These are phyloP conservation scores for Metroxylon sagu DNA, from an alignment of 176 grass and related monocot species.

Conservation along the genomic window DNA sequence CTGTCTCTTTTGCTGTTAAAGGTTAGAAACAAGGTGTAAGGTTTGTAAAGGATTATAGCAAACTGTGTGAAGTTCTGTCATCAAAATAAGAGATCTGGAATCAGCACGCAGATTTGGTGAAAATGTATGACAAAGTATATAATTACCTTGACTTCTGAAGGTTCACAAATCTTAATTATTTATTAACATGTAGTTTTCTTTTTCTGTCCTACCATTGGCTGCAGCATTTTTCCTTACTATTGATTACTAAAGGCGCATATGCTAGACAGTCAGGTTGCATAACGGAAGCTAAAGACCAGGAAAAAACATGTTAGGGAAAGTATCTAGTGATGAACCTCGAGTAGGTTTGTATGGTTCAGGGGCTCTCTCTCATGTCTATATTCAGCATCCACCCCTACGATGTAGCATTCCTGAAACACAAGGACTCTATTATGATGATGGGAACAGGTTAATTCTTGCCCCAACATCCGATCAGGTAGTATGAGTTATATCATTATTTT, in stretches of 20 bases:
- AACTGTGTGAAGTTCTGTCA: slow-evolving; percentile 13
- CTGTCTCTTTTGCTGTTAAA: slow-evolving; percentile 22
- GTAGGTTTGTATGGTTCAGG: slow-evolving; percentile 47
- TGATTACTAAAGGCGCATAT: slow-evolving; percentile 4
- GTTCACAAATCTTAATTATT: slow-evolving; percentile 15
- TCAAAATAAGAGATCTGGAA: slow-evolving; percentile 16
- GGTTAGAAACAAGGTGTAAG: slow-evolving; percentile 71
- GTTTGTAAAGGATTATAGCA: slow-evolving; percentile 1
- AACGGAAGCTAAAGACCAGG: background rate
- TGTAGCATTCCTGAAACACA: slow-evolving; percentile 73
- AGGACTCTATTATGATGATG: slow-evolving; percentile 85
- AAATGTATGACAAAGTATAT: too few relatives aligned
- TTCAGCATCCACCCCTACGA: slow-evolving; percentile 71
- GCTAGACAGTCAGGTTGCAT: background rate
- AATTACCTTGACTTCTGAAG: too few relatives aligned
- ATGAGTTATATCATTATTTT: slow-evolving; percentile 6
- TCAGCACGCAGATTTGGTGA: background rate
- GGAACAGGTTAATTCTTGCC: slow-evolving; percentile 76
- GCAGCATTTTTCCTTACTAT: too few relatives aligned
- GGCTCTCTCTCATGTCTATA: slow-evolving; percentile 71
- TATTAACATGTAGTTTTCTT: background rate
- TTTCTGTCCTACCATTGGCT: too few relatives aligned
- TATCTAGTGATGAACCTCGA: slow-evolving; percentile 29
- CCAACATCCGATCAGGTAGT: slow-evolving; percentile 76
- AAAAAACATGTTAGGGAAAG: slow-evolving; percentile 22